These are phyloP conservation scores for Trichoderma koningiopsis DNA, from an alignment of 2,329 filamentous ascomycete genomes.

Conservation along the genomic window DNA sequence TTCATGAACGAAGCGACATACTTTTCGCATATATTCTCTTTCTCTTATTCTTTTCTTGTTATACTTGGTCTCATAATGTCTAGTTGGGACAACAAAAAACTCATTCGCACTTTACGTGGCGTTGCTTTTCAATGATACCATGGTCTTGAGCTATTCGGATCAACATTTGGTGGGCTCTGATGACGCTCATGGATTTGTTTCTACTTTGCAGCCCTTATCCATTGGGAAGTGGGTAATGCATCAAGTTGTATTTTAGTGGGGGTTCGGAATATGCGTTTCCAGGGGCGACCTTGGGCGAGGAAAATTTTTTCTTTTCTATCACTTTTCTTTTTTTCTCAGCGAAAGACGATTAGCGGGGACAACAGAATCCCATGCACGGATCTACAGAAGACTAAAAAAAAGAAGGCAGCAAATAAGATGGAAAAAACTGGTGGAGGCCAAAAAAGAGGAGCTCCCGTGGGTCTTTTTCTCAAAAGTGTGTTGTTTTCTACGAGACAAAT, in stretches of 20 bases:
- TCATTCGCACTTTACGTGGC: constrained; percentile 25
- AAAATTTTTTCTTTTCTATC: constrained; percentile 17
- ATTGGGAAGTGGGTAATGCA: background rate
- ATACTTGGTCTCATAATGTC: constrained; percentile 25
- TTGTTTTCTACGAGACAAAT: constrained; percentile 23
- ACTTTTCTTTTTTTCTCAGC: constrained; percentile 4
- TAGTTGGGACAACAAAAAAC: constrained; percentile 18
- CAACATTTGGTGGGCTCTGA: background rate
- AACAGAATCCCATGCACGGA: constrained; percentile 1
- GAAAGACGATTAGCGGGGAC: constrained; percentile 24
- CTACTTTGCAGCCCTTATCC: background rate
- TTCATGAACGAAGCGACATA: constrained; percentile 23
- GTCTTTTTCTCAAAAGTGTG: constrained; percentile 17
- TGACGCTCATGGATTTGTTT: constrained; percentile 20
- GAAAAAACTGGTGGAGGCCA: constrained; percentile 20
- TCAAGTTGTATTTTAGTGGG: constrained; percentile 26
- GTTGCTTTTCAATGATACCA: constrained; percentile 28
- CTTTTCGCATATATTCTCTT: background rate
- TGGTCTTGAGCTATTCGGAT: constrained; percentile 24
- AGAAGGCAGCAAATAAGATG: constrained; percentile 1
- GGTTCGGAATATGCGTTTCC: constrained; percentile 24
- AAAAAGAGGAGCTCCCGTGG: constrained; percentile 25
- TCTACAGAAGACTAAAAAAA: constrained; percentile 20
- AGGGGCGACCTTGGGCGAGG: constrained; percentile 26
- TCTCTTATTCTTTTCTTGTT: constrained; percentile 10